Evolutionary conservation across 345 rosid genomes (phyloP), one percentile per base, ranked within the genome.

Genomic region (Zanthoxylum bungeanum): DNA sequence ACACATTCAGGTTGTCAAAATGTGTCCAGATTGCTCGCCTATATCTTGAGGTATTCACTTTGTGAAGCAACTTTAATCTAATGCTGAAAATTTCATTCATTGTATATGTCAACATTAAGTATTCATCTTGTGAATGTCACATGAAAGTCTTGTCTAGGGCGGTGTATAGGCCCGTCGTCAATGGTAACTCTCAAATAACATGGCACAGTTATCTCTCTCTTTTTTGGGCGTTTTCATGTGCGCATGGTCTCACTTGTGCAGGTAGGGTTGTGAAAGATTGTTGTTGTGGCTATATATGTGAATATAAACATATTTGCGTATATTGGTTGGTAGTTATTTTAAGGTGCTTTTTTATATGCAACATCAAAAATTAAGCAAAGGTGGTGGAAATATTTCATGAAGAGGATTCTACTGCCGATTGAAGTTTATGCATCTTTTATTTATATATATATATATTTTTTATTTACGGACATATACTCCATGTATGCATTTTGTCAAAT

Each of bases 11-110:
- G 81, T 82, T 95, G 77, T 85, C 99, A 65, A 92, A 95, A 77
- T 95, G 99, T 81, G 93, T 95, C 69, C 99, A 91, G 80, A 95
- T 92, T 72, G 98, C 98, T 76, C 90, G 99, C 70, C 79, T 95
- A 24, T 95, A 95, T 80, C 96, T 95, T 1, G 97, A 95, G 99
- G 98, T 92, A 82, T 79, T 59, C 80, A 24, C 36, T 77, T 60
- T 50, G 5, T 62, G 25, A 55, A 71, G 74, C 61, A 47, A 25
- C 31, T 68, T 11, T 37, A 66, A 11, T 63, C 53, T 51, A 19
- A 21, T 59, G 58, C 47, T 50, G 64, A 33, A 34, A 34, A n/a
- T n/a, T n/a, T n/a, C n/a, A n/a, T n/a, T n/a, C n/a, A n/a, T n/a
- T n/a, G n/a, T n/a, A n/a, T n/a, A n/a, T n/a, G n/a, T n/a, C n/a